Conservation (phyloP, 2,329 filamentous ascomycete genomes). For the Aspergillus costaricaensis region DNA sequence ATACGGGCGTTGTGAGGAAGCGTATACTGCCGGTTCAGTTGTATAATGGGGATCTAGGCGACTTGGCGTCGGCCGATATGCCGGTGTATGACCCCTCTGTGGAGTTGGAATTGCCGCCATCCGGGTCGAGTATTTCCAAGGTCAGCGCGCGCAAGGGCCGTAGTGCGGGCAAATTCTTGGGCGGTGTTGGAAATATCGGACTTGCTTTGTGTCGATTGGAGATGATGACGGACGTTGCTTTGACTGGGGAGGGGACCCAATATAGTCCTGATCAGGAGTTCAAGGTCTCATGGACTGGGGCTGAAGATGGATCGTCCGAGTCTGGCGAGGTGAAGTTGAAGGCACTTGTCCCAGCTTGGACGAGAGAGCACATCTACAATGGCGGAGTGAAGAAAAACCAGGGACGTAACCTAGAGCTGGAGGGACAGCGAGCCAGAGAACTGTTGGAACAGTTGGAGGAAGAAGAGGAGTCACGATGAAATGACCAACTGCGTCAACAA, state of each 20-base stretch:
- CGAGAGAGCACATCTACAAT: constrained; percentile 47
- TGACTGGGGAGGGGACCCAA: constrained; percentile 67
- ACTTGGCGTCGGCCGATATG: constrained; percentile 53
- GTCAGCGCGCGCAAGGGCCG: constrained; percentile 58
- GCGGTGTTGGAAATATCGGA: constrained; percentile 79
- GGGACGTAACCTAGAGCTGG: constrained; percentile 22
- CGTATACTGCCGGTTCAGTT: constrained; percentile 78
- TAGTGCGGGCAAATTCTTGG: constrained; percentile 78
- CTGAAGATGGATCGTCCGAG: constrained; percentile 45
- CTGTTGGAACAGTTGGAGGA: constrained; percentile 42
- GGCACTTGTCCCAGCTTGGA: constrained; percentile 84
- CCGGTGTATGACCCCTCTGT: constrained; percentile 38
- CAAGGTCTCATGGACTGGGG: constrained; percentile 54
- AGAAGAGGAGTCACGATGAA: constrained; percentile 32
- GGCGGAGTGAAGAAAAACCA: constrained; percentile 41
- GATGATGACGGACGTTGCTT: constrained; percentile 78
- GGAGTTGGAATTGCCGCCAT: constrained; percentile 33
- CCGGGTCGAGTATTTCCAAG: constrained; percentile 56
- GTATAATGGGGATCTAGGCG: constrained; percentile 55
- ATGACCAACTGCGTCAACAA: constrained; percentile 21
- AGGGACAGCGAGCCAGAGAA: constrained; percentile 38
- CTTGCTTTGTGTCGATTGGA: constrained; percentile 84
- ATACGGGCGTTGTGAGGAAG: constrained; percentile 91
- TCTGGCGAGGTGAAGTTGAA: constrained; percentile 61
- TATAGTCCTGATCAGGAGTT: constrained; percentile 66